phyloP scores from a whole-genome alignment of 2,329 filamentous ascomycete genomes.

The Setomelanomma holmii region DNA sequence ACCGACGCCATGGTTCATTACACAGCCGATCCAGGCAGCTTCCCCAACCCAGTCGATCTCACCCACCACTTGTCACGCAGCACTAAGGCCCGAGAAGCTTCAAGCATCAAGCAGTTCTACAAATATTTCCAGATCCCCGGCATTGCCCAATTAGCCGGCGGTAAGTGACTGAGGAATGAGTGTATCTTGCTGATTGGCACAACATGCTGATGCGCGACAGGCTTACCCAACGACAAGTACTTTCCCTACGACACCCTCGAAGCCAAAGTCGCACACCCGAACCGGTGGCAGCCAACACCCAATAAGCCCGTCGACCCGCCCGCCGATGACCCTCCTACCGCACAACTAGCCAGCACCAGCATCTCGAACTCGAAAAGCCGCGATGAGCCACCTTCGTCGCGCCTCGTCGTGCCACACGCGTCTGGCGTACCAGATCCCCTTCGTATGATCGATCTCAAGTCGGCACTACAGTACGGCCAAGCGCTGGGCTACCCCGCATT shows the following conservation, averaged over 20 bases:
- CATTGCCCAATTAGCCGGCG: conserved; percentile 68
- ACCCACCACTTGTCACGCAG: conserved; percentile 78
- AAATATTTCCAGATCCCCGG: conserved; percentile 76
- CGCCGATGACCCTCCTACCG: conserved; percentile 32
- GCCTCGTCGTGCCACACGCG: conserved; percentile 76
- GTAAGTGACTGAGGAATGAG: conserved; percentile 41
- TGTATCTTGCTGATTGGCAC: conserved; percentile 9
- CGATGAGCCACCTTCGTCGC: conserved; percentile 46
- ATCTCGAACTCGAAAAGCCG: conserved; percentile 27
- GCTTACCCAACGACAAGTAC: conserved; percentile 79
- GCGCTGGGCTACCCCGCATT: conserved; percentile 82
- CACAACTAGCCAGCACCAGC: conserved; percentile 39
- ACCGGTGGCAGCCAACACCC: conserved; percentile 75
- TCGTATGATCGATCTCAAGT: conserved; percentile 79
- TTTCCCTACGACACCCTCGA: conserved; percentile 94
- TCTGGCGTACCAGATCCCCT: conserved; percentile 64
- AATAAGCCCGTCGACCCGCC: conserved; percentile 63
- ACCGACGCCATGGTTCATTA: conserved; percentile 30
- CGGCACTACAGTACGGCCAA: conserved; percentile 87
- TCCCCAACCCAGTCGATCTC: conserved; percentile 71
- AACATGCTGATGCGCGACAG: conserved; percentile 51
- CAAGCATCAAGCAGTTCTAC: conserved; percentile 81
- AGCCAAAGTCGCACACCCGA: conserved; percentile 75
- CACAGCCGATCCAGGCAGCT: conserved; percentile 31
- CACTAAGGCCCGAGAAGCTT: conserved; percentile 69